Percentiles rank a stretch among this genome's conserved stretches.
Evolutionary conservation across 164 flowering plant species (phyloP).

Genomic region (Cinnamomum chago): DNA sequence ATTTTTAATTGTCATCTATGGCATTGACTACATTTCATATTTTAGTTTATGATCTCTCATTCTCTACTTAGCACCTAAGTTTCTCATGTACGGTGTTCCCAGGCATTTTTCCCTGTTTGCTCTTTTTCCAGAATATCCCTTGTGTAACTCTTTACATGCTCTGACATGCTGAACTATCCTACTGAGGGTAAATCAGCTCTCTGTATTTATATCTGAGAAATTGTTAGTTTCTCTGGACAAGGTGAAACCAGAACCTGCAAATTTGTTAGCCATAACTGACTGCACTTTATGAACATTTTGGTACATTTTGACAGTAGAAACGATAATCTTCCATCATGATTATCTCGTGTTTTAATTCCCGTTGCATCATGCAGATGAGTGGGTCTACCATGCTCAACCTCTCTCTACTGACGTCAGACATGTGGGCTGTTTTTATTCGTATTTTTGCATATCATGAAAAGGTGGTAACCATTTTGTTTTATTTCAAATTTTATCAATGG

Average conservation of each 20-base stretch:
- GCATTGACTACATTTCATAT: not conserved
- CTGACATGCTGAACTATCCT: not conserved
- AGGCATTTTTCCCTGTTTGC: not conserved
- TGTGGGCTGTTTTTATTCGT: constrained; percentile 96
- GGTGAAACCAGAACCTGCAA: not conserved
- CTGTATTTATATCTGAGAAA: not conserved
- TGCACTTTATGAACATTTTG: too few species aligned
- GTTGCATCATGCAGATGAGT: constrained; percentile 47
- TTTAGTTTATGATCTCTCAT: not conserved
- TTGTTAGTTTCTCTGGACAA: not conserved
- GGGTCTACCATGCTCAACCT: constrained; percentile 91
- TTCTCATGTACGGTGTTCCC: not conserved
- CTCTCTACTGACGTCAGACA: constrained; percentile 87
- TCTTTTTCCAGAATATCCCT: not conserved
- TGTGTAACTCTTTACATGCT: not conserved
- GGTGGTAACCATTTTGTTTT: constrained; percentile 31
- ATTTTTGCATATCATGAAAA: constrained; percentile 81
- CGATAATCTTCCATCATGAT: not conserved
- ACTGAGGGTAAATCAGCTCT: too few species aligned
- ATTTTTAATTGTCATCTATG: not conserved
- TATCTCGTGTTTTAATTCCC: not conserved
- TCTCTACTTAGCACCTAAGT: not conserved
- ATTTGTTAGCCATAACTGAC: not conserved
- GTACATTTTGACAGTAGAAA: not conserved
- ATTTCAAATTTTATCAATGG: not conserved